phyloP scores from a whole-genome alignment of 345 rosid species.

The Eucalyptus dawsonii region DNA sequence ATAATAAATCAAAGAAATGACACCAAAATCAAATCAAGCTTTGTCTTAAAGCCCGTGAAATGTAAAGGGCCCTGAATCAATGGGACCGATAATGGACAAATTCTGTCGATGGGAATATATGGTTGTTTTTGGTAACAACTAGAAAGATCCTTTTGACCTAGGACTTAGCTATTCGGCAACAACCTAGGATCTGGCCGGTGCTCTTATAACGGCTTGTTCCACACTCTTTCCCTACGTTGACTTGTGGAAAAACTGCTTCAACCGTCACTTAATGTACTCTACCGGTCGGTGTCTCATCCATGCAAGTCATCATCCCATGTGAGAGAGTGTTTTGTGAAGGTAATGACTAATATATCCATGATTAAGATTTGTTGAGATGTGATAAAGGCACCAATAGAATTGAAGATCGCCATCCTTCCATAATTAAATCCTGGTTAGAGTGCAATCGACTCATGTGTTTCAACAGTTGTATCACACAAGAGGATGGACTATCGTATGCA shows the following conservation, averaged over 20 bases:
- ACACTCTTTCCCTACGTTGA: neutral
- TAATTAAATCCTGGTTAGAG: rapidly evolving
- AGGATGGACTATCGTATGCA: neutral
- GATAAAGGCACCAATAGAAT: neutral
- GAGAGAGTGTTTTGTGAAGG: neutral
- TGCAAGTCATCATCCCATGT: neutral
- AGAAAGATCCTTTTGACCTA: neutral
- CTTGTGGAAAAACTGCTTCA: neutral
- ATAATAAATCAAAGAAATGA: neutral
- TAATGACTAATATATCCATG: neutral
- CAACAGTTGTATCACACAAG: neutral
- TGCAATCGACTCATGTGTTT: neutral
- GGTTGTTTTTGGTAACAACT: neutral
- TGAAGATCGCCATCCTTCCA: rapidly evolving
- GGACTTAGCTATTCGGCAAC: neutral
- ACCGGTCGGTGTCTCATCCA: neutral
- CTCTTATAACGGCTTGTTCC: neutral
- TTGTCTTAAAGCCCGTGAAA: neutral
- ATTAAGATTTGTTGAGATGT: neutral
- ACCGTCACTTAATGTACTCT: neutral
- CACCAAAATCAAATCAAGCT: neutral
- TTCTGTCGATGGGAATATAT: neutral
- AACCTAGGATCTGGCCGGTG: neutral
- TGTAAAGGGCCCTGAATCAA: neutral
- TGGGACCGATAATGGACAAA: neutral